Evolutionary conservation across 75 land plant genomes (phyloP).

Genomic region (Cunninghamia lanceolata): DNA sequence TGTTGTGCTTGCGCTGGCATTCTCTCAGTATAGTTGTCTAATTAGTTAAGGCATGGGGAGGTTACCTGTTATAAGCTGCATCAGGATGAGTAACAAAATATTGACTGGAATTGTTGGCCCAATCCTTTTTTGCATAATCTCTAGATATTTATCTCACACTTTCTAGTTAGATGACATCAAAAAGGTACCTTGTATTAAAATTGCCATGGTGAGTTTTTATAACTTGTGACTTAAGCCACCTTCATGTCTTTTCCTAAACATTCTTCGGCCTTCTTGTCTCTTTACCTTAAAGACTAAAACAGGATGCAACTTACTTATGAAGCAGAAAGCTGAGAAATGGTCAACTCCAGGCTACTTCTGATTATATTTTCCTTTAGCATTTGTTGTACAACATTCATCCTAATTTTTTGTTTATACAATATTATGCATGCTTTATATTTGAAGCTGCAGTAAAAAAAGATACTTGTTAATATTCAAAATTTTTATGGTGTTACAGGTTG

Average conservation of each 20-base stretch:
- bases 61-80: not conserved
- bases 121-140: not conserved
- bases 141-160: not conserved
- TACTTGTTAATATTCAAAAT: not conserved
- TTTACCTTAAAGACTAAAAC: not conserved
- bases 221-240: not conserved
- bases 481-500: constrained; percentile 56
- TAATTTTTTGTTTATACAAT: not conserved
- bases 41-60: not conserved
- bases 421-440: not conserved
- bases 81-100: not conserved
- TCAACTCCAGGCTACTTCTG: not conserved
- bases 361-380: not conserved
- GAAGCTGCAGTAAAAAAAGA: not conserved
- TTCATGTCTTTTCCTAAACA: not conserved
- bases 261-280: not conserved
- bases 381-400: not conserved
- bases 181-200: not conserved
- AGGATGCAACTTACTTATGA: not conserved
- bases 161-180: not conserved
- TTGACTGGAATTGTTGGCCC: not conserved
- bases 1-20: not conserved
- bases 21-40: not conserved
- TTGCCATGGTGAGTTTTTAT: not conserved
- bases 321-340: not conserved